These are phyloP conservation scores for Clonostachys chloroleuca DNA, from an alignment of 2,329 filamentous ascomycete genomes.

Conservation along the genomic window DNA sequence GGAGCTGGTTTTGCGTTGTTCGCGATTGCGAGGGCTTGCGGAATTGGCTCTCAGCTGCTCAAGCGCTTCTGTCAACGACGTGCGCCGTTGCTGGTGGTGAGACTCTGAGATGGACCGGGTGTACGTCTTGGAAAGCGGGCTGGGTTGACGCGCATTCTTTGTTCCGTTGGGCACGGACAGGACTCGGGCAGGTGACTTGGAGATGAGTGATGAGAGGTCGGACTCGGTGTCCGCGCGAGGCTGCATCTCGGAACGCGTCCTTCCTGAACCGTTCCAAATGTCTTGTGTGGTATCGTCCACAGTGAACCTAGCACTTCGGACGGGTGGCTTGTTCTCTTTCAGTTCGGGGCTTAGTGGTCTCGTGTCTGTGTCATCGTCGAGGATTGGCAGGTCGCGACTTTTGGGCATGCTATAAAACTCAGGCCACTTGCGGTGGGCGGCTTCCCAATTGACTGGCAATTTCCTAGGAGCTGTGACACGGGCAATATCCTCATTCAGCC, in stretches of 20 bases:
- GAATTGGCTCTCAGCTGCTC: constrained; percentile 27
- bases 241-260: constrained; percentile 46
- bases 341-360: constrained; percentile 25
- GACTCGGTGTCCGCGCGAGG: constrained; percentile 48
- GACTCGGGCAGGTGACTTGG: constrained; percentile 27
- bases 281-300: constrained; percentile 36
- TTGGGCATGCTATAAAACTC: constrained; percentile 42
- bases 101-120: constrained; percentile 18
- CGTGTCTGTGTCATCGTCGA: constrained; percentile 24
- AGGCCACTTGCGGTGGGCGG: constrained; percentile 45
- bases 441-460: constrained; percentile 36
- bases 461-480: constrained; percentile 32
- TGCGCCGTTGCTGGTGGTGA: constrained; percentile 12
- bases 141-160: constrained; percentile 22
- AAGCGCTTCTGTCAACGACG: constrained; percentile 24
- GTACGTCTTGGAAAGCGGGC: constrained; percentile 29
- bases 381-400: constrained; percentile 14
- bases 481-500: constrained; percentile 42
- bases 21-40: constrained; percentile 16
- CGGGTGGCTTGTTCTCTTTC: constrained; percentile 42
- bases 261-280: constrained; percentile 29
- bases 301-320: constrained; percentile 18
- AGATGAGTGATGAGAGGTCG: constrained; percentile 39
- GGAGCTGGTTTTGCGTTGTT: constrained; percentile 12
- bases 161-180: constrained; percentile 14